Percentiles rank a stretch among this genome's conserved stretches.
Conservation (phyloP, 2,329 filamentous ascomycete genomes). For the Hypoxylon sp. region DNA sequence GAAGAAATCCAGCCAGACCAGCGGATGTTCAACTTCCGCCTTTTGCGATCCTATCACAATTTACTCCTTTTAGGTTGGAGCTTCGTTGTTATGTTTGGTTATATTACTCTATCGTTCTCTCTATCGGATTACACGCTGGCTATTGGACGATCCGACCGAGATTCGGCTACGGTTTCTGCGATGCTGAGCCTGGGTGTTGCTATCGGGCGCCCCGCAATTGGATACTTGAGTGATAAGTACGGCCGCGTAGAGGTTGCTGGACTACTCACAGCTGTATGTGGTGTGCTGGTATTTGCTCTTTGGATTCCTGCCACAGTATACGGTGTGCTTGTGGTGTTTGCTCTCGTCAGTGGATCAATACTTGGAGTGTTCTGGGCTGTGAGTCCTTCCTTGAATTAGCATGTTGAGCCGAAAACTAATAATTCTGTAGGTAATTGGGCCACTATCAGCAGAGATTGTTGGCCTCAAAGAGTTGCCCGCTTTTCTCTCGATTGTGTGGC, state of each 20-base stretch:
- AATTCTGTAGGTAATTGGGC: slow-evolving; percentile 1
- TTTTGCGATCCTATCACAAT: not conserved
- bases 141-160: slow-evolving; percentile 3
- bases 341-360: slow-evolving; percentile 3
- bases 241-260: slow-evolving; percentile 8
- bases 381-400: not conserved
- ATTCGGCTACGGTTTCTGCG: not conserved
- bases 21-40: slow-evolving; percentile 7
- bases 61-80: not conserved
- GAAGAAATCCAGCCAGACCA: not conserved
- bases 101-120: slow-evolving; percentile 7
- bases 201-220: not conserved
- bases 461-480: slow-evolving; percentile 4
- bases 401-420: not conserved
- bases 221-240: slow-evolving; percentile 1
- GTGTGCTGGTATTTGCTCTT: not conserved
- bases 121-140: slow-evolving; percentile 12
- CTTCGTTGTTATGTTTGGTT: slow-evolving; percentile 15
- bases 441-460: slow-evolving; percentile 2
- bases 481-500: slow-evolving; percentile 11
- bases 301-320: slow-evolving; percentile 6
- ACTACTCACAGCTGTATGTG: not conserved
- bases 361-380: slow-evolving; percentile 5
- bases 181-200: slow-evolving; percentile 6
- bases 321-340: not conserved